Base-by-base conservation (phyloP, 768 basidiomycete species). In the Trametes elegans region DNA sequence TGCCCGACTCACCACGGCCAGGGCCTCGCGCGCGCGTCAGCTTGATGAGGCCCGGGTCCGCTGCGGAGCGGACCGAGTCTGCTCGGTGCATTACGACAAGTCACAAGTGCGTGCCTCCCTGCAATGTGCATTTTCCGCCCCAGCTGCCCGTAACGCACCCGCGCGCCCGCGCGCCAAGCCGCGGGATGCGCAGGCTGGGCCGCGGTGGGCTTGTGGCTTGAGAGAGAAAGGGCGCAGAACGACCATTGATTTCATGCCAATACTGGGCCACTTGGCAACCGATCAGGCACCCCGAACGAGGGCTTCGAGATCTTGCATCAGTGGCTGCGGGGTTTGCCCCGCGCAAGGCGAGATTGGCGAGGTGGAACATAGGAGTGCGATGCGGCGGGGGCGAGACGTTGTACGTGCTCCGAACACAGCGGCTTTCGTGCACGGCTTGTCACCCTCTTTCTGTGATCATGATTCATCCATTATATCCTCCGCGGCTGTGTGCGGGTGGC, bases 361-460 rank as follows among this genome's bases (percentile, higher is more conserved):
- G 39, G 13, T 23, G 29, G 16, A 24, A 32, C n/a, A 41, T n/a
- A n/a, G 24, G 50, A 16, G 40, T 21, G 31, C 31, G 50, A 36
- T 27, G 24, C 34, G 34, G n/a, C n/a, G n/a, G n/a, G n/a, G 51
- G 42, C 51, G 51, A 26, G 42, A 26, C 24, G n/a, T 36, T 53
- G 51, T 44, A 53, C 51, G 51, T 44, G 36, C 34, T 44, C 51
- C 51, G 51, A 45, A 10, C 42, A 34, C 42, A 18, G 32, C 51
- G 51, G 51, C 42, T 10, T n/a, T 53, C 41, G 51, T 34, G 19
- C 51, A 53, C 51, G 51, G 21, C 51, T 53, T 53, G 51, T 53
- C 51, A 53, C 51, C 51, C 51, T 38, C 32, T 43, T 53, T 53
- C 32, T 32, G 29, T 14, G 24, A 53, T 53, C 51, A 44, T 44